A percentile compares a stretch with the other conserved stretches of the same genome.
Conservation (phyloP, 108 stramenopile genomes). For the Nitzschia sp. region DNA sequence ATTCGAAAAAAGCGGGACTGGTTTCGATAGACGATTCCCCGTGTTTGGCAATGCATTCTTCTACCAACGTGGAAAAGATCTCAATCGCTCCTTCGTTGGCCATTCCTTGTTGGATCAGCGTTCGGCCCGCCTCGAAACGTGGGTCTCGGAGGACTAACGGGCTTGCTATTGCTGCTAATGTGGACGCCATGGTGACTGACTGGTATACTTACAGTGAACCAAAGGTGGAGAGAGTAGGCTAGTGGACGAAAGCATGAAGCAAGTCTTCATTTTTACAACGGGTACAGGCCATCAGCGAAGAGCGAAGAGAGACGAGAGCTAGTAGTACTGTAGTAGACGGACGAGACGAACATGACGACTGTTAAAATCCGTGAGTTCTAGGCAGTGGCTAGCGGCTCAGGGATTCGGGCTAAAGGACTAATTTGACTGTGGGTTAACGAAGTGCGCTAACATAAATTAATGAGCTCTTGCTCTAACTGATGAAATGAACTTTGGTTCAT, state of each 20-base stretch:
- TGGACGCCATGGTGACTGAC: background rate
- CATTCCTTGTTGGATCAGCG: slow-evolving; percentile 41
- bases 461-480: too few species aligned
- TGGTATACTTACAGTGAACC: background rate
- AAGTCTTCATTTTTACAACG: background rate
- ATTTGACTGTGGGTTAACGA: too few species aligned
- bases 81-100: slow-evolving; percentile 52
- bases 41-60: slow-evolving; percentile 40
- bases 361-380: too few species aligned
- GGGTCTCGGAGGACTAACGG: slow-evolving; percentile 47
- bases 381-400: too few species aligned
- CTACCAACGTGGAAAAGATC: slow-evolving; percentile 69
- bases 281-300: background rate
- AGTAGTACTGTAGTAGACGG: too few species aligned
- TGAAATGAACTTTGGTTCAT: too few species aligned
- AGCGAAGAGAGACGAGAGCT: background rate
- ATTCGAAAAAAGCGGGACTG: slow-evolving; percentile 77
- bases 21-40: slow-evolving; percentile 61
- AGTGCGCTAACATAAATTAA: too few species aligned
- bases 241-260: background rate
- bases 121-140: slow-evolving; percentile 49
- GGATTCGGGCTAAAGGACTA: too few species aligned
- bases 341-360: too few species aligned
- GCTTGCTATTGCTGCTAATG: too few species aligned
- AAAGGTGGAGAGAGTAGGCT: background rate